phyloP scores from a whole-genome alignment of 192 early-diverging fungal genomes.

The Coemansia furcata region DNA sequence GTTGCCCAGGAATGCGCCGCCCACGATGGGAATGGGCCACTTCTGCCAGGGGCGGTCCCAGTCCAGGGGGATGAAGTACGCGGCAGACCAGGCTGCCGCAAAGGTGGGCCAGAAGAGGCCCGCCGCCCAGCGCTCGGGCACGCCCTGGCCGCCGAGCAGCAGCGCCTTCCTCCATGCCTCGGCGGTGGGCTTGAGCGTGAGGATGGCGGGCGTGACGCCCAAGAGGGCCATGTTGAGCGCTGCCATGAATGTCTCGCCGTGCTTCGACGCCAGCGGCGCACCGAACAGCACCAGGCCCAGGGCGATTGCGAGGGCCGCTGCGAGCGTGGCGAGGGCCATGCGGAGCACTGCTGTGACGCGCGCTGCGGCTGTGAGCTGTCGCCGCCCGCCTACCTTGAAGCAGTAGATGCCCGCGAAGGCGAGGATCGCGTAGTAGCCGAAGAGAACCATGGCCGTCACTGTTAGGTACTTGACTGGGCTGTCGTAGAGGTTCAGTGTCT shows the following conservation, averaged over 20 bases:
- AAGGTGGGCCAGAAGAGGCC: slow-evolving; percentile 50
- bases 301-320: neutral
- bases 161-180: slow-evolving; percentile 29
- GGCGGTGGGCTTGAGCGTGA: slow-evolving; percentile 24
- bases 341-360: slow-evolving; percentile 9
- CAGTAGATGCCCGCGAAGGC: slow-evolving; percentile 46
- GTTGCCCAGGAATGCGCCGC: slow-evolving; percentile 45
- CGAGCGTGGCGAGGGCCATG: slow-evolving; percentile 15
- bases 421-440: slow-evolving; percentile 41
- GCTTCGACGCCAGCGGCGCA: slow-evolving; percentile 29
- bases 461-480: slow-evolving; percentile 30
- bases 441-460: slow-evolving; percentile 22
- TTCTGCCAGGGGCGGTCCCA: slow-evolving; percentile 52
- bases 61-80: slow-evolving; percentile 51
- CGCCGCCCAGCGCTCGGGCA: slow-evolving; percentile 48
- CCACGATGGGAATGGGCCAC: slow-evolving; percentile 49
- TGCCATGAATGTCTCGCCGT: slow-evolving; percentile 29
- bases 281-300: slow-evolving; percentile 38
- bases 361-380: neutral
- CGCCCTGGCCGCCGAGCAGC: slow-evolving; percentile 8
- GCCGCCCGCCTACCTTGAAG: slow-evolving; percentile 10
- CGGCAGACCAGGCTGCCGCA: slow-evolving; percentile 21
- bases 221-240: slow-evolving; percentile 39
- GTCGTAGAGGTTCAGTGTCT: slow-evolving; percentile 38
- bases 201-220: slow-evolving; percentile 37